Evolutionary conservation across 345 rosid species (phyloP).

Genomic region (Garcia nutans): DNA sequence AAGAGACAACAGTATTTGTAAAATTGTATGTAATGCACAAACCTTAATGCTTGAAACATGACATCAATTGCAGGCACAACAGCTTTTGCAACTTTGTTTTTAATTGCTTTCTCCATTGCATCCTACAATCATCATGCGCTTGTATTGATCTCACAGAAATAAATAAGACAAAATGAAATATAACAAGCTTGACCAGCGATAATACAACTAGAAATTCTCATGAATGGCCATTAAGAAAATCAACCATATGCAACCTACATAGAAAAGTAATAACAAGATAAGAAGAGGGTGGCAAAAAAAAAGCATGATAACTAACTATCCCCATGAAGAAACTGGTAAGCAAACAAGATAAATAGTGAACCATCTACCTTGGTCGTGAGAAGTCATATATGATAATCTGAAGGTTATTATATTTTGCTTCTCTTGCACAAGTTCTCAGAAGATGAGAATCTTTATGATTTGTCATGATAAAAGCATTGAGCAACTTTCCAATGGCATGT

Average conservation of each 20-base stretch:
- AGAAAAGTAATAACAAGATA: slow-evolving; percentile 23
- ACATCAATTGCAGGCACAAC: slow-evolving; percentile 99
- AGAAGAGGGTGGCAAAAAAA: slow-evolving; percentile 12
- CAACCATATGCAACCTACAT: slow-evolving; percentile 55
- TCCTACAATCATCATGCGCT: slow-evolving; percentile 52
- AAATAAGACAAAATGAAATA: background rate
- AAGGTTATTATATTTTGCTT: slow-evolving; percentile 62
- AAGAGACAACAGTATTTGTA: background rate
- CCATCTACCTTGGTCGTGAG: slow-evolving; percentile 71
- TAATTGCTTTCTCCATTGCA: slow-evolving; percentile 97
- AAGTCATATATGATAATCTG: slow-evolving; percentile 81
- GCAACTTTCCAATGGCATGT: slow-evolving; percentile 75
- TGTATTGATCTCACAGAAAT: background rate
- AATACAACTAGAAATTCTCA: background rate
- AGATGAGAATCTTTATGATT: slow-evolving; percentile 67
- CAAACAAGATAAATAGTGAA: slow-evolving; percentile 4
- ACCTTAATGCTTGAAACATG: slow-evolving; percentile 31
- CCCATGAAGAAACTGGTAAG: background rate
- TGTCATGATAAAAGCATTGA: slow-evolving; percentile 92
- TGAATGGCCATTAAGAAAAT: background rate
- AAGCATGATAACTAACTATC: background rate
- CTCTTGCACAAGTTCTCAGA: slow-evolving; percentile 71
- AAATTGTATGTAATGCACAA: slow-evolving; percentile 23
- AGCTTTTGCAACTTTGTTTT: slow-evolving; percentile 99
- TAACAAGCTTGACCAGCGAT: background rate